These are phyloP conservation scores for Cladosporium colombiae DNA, from an alignment of 2,329 filamentous ascomycete species.

Conservation along the genomic window DNA sequence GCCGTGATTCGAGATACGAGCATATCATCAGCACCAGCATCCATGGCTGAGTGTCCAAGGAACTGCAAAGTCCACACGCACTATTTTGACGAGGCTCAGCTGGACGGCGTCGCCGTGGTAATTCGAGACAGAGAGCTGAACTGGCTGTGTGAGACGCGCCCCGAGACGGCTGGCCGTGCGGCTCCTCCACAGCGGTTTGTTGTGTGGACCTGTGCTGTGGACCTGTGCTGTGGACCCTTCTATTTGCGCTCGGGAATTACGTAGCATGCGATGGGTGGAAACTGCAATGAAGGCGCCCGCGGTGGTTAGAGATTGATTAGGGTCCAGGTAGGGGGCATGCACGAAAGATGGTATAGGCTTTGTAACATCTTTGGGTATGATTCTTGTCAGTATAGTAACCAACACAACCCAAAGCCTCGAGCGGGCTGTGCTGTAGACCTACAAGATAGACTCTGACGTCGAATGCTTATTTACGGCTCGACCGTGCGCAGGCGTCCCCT, in stretches of 20 bases:
- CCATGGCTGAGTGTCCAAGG: not conserved
- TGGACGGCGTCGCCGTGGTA: conserved; percentile 7
- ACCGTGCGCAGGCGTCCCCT: not conserved
- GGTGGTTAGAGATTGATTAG: conserved; percentile 1
- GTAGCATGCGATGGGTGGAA: not conserved
- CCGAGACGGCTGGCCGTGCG: not conserved
- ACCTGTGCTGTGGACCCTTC: not conserved
- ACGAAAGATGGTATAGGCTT: not conserved
- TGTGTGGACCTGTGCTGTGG: not conserved
- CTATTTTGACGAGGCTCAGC: not conserved
- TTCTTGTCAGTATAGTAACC: not conserved
- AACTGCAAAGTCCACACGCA: not conserved
- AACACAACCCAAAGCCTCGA: not conserved
- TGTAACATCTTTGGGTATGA: not conserved
- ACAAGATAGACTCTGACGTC: conserved; percentile 2
- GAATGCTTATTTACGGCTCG: conserved; percentile 12
- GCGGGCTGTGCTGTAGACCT: not conserved
- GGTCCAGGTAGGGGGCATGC: not conserved
- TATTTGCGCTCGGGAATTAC: conserved; percentile 1
- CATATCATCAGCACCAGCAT: not conserved
- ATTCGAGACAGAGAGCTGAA: not conserved
- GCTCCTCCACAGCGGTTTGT: not conserved
- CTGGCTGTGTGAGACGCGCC: conserved; percentile 1
- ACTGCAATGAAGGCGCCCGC: not conserved
- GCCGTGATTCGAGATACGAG: not conserved